A percentile compares a stretch with the other conserved stretches of the same genome.
Evolutionary conservation across 73 alveolate genomes (phyloP).

Genomic region (Paramecium bursaria): DNA sequence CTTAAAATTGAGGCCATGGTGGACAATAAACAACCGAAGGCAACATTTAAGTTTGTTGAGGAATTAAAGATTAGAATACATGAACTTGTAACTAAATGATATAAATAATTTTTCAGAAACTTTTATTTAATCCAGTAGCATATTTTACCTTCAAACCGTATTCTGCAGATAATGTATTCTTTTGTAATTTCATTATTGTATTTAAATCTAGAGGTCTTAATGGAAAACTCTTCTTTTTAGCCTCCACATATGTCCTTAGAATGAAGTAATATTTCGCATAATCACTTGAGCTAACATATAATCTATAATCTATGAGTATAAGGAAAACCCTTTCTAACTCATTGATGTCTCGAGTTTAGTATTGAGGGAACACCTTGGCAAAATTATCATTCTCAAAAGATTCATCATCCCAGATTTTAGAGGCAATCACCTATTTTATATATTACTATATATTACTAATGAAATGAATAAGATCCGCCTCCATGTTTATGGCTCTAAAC

Average conservation of each 20-base stretch:
- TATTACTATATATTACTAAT: slow-evolving; percentile 37
- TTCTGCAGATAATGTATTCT: slow-evolving; percentile 78
- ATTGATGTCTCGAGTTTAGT: slow-evolving; percentile 93
- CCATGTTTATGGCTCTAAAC: slow-evolving; percentile 98
- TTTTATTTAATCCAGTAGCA: slow-evolving; percentile 63
- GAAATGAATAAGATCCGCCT: slow-evolving; percentile 93
- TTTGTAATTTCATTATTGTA: slow-evolving; percentile 74
- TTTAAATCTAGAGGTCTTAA: slow-evolving; percentile 81
- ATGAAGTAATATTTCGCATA: slow-evolving; percentile 98
- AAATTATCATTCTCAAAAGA: slow-evolving; percentile 98
- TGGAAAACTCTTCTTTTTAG: slow-evolving; percentile 77
- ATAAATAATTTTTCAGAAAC: slow-evolving; percentile 52
- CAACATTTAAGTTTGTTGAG: neutral
- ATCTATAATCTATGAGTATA: slow-evolving; percentile 90
- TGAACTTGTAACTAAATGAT: slow-evolving; percentile 48
- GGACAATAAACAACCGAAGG: slow-evolving; percentile 7
- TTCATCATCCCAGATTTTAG: slow-evolving; percentile 99
- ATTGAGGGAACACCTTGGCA: slow-evolving; percentile 96
- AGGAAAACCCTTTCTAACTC: slow-evolving; percentile 96
- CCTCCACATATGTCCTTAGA: slow-evolving; percentile 91
- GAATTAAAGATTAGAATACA: slow-evolving; percentile 16
- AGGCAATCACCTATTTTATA: slow-evolving; percentile 81
- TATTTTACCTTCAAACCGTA: slow-evolving; percentile 78
- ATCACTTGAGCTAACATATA: slow-evolving; percentile 91
- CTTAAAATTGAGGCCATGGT: slow-evolving; percentile 51